Base-by-base conservation (phyloP, 2,329 filamentous ascomycete species). In the Paraphaeosphaeria minitans region DNA sequence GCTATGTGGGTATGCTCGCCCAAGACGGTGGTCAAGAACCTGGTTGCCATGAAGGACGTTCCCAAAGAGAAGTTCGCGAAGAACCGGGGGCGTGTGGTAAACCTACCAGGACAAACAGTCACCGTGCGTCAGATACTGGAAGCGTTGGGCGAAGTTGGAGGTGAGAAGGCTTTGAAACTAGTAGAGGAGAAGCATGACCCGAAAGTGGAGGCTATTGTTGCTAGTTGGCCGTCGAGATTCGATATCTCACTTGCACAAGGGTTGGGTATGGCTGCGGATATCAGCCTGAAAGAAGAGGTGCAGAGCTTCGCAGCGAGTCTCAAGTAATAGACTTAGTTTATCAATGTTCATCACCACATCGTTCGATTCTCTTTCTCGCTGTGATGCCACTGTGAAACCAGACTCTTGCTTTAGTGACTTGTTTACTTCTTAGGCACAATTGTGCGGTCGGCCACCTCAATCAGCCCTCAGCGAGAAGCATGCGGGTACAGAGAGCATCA, bases 1-100 rank as follows among this genome's bases (percentile, higher is more conserved):
- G 75, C 83, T 56, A 76, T 83, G 61, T 85, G 83, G 83, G 78
- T 85, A 37, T 85, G 83, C 66, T 83, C 81, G 45, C 83, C 83
- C 3, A 77, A 79, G 56, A 83, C 80, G 2, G 72, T 85, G 53
- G 77, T 84, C 29, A 76, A 76, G 70, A 85, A 85, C 65, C 68
- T 85, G 57, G 66, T 83, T 35, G 78, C 80, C 65, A 80, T 81
- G 0, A 58, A 49, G 19, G 27, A 31, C 35, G 43, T 47, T 29
- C 43, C 52, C 22, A 33, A 72, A 78, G 33, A 77, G 70, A 61
- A 50, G 12, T 80, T 81, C 31, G 77, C 19, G 19, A 43, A 43
- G 19, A 43, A 79, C 51, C 77, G 81, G 16, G 76, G 82, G 53
- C 78, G 46, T n/a, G 27, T 27, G 8, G 7, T 83, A 1, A 80